Evolutionary conservation across 768 basidiomycete species (phyloP), one percentile per base, ranked within the genome.

Genomic region (Podaxis pistillaris): DNA sequence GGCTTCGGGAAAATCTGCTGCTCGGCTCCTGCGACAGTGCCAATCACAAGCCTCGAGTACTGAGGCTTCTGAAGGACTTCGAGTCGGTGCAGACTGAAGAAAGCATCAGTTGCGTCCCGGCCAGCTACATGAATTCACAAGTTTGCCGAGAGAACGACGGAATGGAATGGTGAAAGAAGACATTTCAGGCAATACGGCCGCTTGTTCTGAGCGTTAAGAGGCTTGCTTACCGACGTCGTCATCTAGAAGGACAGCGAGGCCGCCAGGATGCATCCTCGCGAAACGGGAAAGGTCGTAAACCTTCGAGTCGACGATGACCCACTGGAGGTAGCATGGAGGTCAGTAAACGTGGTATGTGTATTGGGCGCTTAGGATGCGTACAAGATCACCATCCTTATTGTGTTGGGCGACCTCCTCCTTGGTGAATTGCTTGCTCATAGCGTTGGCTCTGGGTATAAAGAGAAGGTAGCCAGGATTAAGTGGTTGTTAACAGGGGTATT

Each of bases 271-370:
- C 66, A 95, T 78, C 53, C 79, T 80, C 57, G 83, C 84, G 75
- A 97, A 96, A 69, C 85, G 87, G 57, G 88, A 86, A 26, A 97
- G 76, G 72, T 95, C 88, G 70, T 87, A 94, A 33, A 94, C 91
- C 72, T 86, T 89, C 49, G 75, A 70, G 57, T 77, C 75, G 49
- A 95, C 83, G 63, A 92, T 83, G 55, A 95, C 77, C 92, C 93
- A 94, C 88, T 91, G 51, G 12, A 19, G 36, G 4, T 4, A 46
- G 22, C 24, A 58, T 57, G 58, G 30, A 22, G 52, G 5, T 13
- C 4, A 38, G 55, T 38, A 19, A 13, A 28, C 46, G 26, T 41
- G 22, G 26, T 22, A 30, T 7, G 28, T 7, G 7, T 33, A 24
- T 12, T 50, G 13, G 49, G 12, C 49, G 24, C 49, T n/a, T 4